Evolutionary conservation across 2,329 filamentous ascomycete genomes (phyloP).

Genomic region (Botryosphaeria dothidea): DNA sequence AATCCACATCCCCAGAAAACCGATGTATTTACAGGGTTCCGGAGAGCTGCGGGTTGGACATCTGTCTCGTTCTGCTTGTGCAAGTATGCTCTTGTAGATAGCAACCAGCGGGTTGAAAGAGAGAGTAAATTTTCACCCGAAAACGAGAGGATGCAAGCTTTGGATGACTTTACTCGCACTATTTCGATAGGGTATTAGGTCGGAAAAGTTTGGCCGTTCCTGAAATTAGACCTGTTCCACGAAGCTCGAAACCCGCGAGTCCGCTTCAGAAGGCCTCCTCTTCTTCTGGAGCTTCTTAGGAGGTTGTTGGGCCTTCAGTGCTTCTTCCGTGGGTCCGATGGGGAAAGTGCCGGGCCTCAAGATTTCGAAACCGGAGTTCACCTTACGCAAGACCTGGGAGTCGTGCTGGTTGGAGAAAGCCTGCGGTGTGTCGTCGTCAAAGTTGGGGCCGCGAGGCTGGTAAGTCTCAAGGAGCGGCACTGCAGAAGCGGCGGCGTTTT

Average conservation of each 20-base stretch:
- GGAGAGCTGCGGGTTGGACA: background rate
- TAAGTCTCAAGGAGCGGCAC: slow-evolving; percentile 38
- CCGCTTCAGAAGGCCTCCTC: slow-evolving; percentile 31
- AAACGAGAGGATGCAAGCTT: background rate
- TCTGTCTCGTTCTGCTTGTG: background rate
- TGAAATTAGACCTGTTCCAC: slow-evolving; percentile 36
- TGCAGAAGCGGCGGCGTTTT: slow-evolving; percentile 32
- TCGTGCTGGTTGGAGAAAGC: slow-evolving; percentile 29
- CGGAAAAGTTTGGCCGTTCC: background rate
- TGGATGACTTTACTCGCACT: background rate
- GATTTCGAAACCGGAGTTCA: slow-evolving; percentile 45
- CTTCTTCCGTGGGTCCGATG: slow-evolving; percentile 27
- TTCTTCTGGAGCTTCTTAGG: slow-evolving; percentile 47
- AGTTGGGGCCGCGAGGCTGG: slow-evolving; percentile 38
- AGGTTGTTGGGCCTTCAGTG: slow-evolving; percentile 32
- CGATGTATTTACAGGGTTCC: background rate
- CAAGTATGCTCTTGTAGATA: slow-evolving; percentile 5
- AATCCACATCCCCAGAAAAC: background rate
- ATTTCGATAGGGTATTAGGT: background rate
- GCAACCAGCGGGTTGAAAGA: background rate
- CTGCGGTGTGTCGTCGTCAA: slow-evolving; percentile 33
- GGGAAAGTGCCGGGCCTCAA: slow-evolving; percentile 40
- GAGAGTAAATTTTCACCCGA: background rate
- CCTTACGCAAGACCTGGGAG: slow-evolving; percentile 40
- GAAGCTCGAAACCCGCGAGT: slow-evolving; percentile 37